These are phyloP conservation scores for Fraxinus dipetala DNA, from an alignment of 305 asterid species.

Conservation along the genomic window DNA sequence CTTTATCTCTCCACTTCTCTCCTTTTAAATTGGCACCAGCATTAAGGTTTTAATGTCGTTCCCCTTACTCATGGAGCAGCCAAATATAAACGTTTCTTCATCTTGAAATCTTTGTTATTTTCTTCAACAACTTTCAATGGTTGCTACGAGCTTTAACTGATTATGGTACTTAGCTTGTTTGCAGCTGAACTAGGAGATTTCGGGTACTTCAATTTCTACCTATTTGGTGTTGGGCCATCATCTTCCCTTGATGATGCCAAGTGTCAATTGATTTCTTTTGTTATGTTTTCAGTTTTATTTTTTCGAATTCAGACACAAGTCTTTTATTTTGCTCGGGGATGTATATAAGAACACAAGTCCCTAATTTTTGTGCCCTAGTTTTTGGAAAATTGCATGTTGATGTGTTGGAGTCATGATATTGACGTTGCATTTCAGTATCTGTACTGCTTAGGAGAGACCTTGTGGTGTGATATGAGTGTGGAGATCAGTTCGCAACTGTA, in stretches of 20 bases:
- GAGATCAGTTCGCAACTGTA: neutral
- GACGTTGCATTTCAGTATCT: neutral
- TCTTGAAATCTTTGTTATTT: neutral
- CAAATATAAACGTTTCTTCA: neutral
- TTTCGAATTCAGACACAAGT: neutral
- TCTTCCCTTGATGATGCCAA: neutral
- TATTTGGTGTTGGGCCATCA: neutral
- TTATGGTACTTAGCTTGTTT: neutral
- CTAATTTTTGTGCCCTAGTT: neutral
- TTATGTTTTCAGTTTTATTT: neutral
- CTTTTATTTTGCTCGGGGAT: neutral
- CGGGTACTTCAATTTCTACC: neutral
- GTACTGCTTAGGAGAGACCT: neutral
- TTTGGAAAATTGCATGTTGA: neutral
- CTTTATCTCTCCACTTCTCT: neutral
- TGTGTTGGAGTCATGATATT: neutral
- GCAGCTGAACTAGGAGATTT: neutral
- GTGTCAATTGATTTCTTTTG: neutral
- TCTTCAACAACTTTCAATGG: neutral
- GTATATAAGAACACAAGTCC: neutral
- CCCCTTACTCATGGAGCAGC: slow-evolving; percentile 1
- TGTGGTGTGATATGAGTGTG: neutral
- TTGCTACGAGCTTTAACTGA: slow-evolving; percentile 1
- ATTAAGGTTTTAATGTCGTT: neutral
- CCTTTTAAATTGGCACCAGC: neutral